Evolutionary conservation across 257 asterid genomes (phyloP).

Genomic region (Nicotiana benthamiana): DNA sequence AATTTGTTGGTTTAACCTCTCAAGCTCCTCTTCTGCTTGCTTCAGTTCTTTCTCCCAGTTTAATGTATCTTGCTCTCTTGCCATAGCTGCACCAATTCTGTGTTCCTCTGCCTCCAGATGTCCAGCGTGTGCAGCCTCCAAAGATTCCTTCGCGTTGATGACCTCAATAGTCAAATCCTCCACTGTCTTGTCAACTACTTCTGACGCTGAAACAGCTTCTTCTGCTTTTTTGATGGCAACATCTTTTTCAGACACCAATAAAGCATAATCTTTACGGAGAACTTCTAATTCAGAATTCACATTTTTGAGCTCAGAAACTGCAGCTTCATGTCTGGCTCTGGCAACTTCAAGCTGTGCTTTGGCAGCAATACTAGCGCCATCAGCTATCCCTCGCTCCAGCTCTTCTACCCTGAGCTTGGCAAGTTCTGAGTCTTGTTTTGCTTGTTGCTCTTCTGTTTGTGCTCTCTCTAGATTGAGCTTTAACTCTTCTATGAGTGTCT

Average conservation of each 20-base stretch:
- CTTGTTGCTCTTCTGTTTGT: conserved; percentile 83
- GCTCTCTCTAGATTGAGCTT: conserved; percentile 89
- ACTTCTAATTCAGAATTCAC: conserved; percentile 53
- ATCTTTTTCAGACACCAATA: conserved; percentile 57
- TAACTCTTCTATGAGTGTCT: conserved; percentile 71
- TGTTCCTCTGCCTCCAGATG: conserved; percentile 94
- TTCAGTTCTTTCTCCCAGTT: conserved; percentile 75
- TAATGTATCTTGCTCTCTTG: conserved; percentile 63
- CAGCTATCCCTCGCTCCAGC: conserved; percentile 81
- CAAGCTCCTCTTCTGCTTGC: conserved; percentile 65
- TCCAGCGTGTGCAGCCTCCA: conserved; percentile 79
- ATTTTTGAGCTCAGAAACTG: conserved; percentile 53
- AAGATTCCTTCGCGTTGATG: conserved; percentile 57
- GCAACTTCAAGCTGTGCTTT: conserved; percentile 98
- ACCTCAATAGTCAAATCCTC: conserved; percentile 88
- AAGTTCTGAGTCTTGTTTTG: conserved; percentile 87
- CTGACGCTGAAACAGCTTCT: conserved; percentile 45
- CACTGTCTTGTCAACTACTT: conserved; percentile 64
- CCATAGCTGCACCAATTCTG: conserved; percentile 69
- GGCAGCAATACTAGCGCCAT: conserved; percentile 79
- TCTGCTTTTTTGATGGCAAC: conserved; percentile 51
- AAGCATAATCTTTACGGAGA: conserved; percentile 45
- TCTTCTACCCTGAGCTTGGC: conserved; percentile 85
- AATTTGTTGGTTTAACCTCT: conserved; percentile 45
- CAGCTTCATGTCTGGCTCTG: conserved; percentile 65